Evolutionary conservation across 2,329 filamentous ascomycete genomes (phyloP).

Genomic region (Cercospora zeina): DNA sequence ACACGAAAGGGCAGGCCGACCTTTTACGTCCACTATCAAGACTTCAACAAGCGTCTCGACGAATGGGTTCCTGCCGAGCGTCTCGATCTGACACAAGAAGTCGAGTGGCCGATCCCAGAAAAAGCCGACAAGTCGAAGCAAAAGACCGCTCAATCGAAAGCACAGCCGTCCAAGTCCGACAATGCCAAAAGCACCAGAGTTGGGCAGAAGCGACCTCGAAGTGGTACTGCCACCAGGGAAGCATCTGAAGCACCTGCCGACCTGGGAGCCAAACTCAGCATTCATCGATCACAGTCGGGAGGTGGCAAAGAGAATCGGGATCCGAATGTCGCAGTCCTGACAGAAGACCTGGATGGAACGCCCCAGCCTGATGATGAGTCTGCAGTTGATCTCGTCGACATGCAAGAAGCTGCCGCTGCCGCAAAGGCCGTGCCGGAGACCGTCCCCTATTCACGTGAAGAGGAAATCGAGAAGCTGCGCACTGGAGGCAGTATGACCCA

Average conservation of each 20-base stretch:
- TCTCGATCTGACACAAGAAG: constrained; percentile 84
- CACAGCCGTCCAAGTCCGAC: constrained; percentile 38
- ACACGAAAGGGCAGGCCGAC: constrained; percentile 83
- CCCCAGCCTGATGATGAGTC: constrained; percentile 55
- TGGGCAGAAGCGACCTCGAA: constrained; percentile 49
- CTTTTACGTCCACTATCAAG: constrained; percentile 97
- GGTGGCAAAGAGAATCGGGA: constrained; percentile 63
- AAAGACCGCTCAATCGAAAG: constrained; percentile 47
- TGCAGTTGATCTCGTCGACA: constrained; percentile 54
- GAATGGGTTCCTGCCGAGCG: constrained; percentile 86
- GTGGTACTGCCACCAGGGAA: constrained; percentile 47
- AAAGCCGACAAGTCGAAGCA: constrained; percentile 85
- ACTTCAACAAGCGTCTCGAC: constrained; percentile 87
- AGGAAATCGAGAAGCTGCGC: constrained; percentile 93
- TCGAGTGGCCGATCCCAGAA: constrained; percentile 93
- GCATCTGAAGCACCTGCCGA: constrained; percentile 44
- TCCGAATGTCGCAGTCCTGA: constrained; percentile 46
- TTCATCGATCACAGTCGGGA: constrained; percentile 49
- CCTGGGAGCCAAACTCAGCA: constrained; percentile 56
- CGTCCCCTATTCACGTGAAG: constrained; percentile 68
- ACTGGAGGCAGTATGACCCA: constrained; percentile 98
- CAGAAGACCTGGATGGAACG: constrained; percentile 52
- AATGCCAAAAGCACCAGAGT: constrained; percentile 47
- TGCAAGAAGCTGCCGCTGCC: constrained; percentile 54
- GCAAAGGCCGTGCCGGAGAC: constrained; percentile 56